Evolutionary conservation across 2,329 filamentous ascomycete genomes (phyloP), one percentile per base, ranked within the genome.

Genomic region (Pseudogymnoascus sp.): DNA sequence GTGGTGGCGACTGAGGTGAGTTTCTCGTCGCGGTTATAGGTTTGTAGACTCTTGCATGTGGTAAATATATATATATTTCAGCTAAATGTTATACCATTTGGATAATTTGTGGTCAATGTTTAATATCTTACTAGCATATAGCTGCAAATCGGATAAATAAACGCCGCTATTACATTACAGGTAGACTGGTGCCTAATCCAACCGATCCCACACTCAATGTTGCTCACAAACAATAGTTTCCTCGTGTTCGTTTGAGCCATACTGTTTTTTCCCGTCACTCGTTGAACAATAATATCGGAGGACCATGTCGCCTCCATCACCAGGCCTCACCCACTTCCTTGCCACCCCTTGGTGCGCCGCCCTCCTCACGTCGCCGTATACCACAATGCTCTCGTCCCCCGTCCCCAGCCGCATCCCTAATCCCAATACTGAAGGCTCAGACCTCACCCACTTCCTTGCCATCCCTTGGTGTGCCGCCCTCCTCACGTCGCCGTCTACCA

Each of bases 391-490:
- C 31, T 33, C 67, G 14, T 55, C 68, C 55, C 16, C 63, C 8
- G 66, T 70, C 19, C 68, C 69, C 14, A 69, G 71, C 62, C 67
- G 71, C 6, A 68, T 62, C 1, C 68, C 69, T 11, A 62, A 72
- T 23, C 60, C 69, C 14, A 64, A 65, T 7, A 68, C 67, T 52
- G 70, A 72, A 63, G 65, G 64, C 52, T 12, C 16, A 19, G 39
- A 43, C 11, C 39, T 71, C 39, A 65, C 66, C 39, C 69, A 72
- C 63, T 71, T 72, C 68, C 60, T 66, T 19, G 61, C 68, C 55
- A 69, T 73, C 26, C 69, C 69, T 1, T 72, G 71, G 69, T 73
- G 70, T 62, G 63, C 65, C 7, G 58, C 55, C n/a, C 65, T 69
- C n/a, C 66, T 73, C 14, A 19, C 64, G 2, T 62, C 66, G 61